phyloP scores from a whole-genome alignment of 2,329 filamentous ascomycete genomes.

The Aspergillus chevalieri region DNA sequence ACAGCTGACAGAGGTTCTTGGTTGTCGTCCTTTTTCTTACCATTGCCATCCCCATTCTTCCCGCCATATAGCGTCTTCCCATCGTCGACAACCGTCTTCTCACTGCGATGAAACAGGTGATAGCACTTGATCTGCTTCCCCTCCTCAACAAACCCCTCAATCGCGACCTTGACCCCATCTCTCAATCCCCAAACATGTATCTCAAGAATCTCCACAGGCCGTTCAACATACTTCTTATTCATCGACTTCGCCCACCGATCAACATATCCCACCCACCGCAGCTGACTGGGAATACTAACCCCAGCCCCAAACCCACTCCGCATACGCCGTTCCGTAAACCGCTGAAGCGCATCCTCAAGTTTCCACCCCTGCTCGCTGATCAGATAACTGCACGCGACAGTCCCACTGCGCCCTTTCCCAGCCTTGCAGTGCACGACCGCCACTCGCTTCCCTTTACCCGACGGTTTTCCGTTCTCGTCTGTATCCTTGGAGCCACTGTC shows the following conservation, averaged over 20 bases:
- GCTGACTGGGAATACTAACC: conserved; percentile 86
- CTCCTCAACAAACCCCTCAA: conserved; percentile 83
- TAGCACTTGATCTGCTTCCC: conserved; percentile 79
- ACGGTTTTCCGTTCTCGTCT: conserved; percentile 16
- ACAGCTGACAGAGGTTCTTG: not conserved
- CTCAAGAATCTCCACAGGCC: conserved; percentile 77
- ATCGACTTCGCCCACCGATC: conserved; percentile 70
- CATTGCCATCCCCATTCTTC: conserved; percentile 30
- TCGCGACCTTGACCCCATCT: conserved; percentile 77
- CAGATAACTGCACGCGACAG: conserved; percentile 78
- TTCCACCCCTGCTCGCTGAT: conserved; percentile 78
- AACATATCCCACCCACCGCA: conserved; percentile 82
- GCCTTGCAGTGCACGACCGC: conserved; percentile 96
- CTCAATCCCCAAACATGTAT: conserved; percentile 84
- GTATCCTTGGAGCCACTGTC: conserved; percentile 19
- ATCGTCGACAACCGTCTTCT: conserved; percentile 52
- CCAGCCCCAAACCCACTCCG: conserved; percentile 79
- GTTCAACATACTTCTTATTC: conserved; percentile 74
- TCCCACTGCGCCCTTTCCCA: conserved; percentile 89
- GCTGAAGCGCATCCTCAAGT: conserved; percentile 55
- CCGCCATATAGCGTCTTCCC: conserved; percentile 49
- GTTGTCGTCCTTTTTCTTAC: conserved; percentile 4
- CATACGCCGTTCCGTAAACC: conserved; percentile 82
- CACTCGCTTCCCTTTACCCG: conserved; percentile 51
- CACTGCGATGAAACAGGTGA: conserved; percentile 68